phyloP scores from a whole-genome alignment of 2,329 filamentous ascomycete genomes.

The Botryotinia calthae region DNA sequence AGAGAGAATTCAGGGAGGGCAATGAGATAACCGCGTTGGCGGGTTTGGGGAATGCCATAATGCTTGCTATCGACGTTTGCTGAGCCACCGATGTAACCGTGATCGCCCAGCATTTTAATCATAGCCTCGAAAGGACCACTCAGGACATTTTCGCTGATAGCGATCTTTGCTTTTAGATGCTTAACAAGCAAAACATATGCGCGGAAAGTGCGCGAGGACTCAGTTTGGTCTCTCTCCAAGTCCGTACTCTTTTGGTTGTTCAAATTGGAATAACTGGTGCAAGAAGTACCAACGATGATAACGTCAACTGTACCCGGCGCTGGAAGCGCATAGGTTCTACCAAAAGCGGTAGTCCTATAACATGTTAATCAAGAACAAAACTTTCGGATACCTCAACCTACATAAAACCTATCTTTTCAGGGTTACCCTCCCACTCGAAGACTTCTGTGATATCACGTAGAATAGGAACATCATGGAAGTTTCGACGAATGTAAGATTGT shows the following conservation, averaged over 20 bases:
- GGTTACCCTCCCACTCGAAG: slow-evolving; percentile 30
- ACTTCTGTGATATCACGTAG: slow-evolving; percentile 61
- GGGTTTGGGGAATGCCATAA: slow-evolving; percentile 71
- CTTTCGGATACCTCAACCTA: not conserved
- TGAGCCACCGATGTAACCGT: slow-evolving; percentile 55
- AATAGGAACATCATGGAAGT: slow-evolving; percentile 51
- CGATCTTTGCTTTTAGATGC: slow-evolving; percentile 55
- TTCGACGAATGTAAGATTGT: slow-evolving; percentile 62
- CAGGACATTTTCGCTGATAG: slow-evolving; percentile 71
- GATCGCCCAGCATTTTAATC: slow-evolving; percentile 24
- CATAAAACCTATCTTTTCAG: not conserved
- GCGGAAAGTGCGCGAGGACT: slow-evolving; percentile 64
- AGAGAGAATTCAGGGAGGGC: slow-evolving; percentile 45
- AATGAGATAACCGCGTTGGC: slow-evolving; percentile 58
- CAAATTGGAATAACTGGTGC: slow-evolving; percentile 69
- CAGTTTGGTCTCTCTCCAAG: slow-evolving; percentile 51
- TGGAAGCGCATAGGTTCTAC: slow-evolving; percentile 45
- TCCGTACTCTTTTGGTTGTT: slow-evolving; percentile 54
- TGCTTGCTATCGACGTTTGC: slow-evolving; percentile 63
- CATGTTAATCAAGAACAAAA: slow-evolving; percentile 12
- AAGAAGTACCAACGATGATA: slow-evolving; percentile 70
- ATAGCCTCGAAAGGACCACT: slow-evolving; percentile 54
- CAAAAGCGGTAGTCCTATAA: slow-evolving; percentile 63
- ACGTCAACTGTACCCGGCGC: slow-evolving; percentile 62
- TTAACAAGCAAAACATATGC: slow-evolving; percentile 58